Evolutionary conservation across 108 stramenopile species (phyloP), one percentile per base, ranked within the genome.

Genomic region (Pseudonitzschia multiseries): DNA sequence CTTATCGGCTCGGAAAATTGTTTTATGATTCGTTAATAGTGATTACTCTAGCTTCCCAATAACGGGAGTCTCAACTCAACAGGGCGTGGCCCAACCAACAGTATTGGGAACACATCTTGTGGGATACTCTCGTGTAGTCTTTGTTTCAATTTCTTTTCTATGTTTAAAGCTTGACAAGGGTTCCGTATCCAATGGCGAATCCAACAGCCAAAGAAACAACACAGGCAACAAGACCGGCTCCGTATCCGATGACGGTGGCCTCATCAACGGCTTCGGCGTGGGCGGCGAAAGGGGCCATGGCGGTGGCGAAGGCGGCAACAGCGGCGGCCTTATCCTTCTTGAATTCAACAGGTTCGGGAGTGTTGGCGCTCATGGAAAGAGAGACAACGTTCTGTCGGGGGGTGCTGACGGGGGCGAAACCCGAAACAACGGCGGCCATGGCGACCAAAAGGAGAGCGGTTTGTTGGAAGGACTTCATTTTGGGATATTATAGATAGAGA

Each of bases 101-200:
- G 46, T 48, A 18, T 2, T 48, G 46, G 46, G 46, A 5, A 14
- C 1, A 48, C 14, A 18, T 48, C 2, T 14, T 48, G 46, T 10
- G 46, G 46, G 46, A 48, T 18, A 48, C 46, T 48, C 18, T 14
- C 18, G 8, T 48, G 9, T 10, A 36, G 6, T 36, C 1, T 48
- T 48, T 48, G 17, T 48, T 48, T 18, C 6, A 14, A 10, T 18
- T 18, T 48, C 17, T 14, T 18, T 48, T 14, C 12, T n/a, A 14
- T 67, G 14, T 83, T 90, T 90, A 93, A 80, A 83, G 92, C 89
- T 93, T 93, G 72, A 85, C 87, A 78, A 93, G 89, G 69, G 92
- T 93, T 83, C 92, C 92, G 76, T 93, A 93, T 81, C 92, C 92
- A 74, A 93, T 93, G 80, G 89, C 82, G 81, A 93, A 93, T 67